Base-by-base conservation (phyloP, 208 protist species). In the Phytomonas sp. region DNA sequence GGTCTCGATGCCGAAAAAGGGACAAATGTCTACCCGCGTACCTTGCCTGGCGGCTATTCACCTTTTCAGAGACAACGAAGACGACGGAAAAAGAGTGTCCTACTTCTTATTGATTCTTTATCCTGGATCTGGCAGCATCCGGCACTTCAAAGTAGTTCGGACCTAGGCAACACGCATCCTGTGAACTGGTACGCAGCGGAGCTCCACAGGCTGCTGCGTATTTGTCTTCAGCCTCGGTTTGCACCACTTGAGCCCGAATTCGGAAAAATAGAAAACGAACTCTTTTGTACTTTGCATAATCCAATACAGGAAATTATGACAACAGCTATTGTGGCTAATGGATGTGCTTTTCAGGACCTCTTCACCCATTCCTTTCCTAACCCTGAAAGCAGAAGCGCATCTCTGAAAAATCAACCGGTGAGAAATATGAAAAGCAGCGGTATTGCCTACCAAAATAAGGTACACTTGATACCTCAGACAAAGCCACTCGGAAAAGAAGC, bases 141-240 rank as follows among this genome's bases (percentile, higher is more conserved):
- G 4, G 60, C 65, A 37, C 71, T 80, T 29, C 62, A 65, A 26
- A 40, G 26, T 3, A 29, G 32, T 16, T 60, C 26, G 10, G 19
- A 63, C 31, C 10, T 49, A 23, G 40, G 68, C 62, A 71, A 62
- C 19, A 73, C 79, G 10, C 78, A 86, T 71, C 34, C 72, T 0
- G 62, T 60, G 12, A 78, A 78, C 60, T 79, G 69, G 73, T 87
- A 77, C 34, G 63, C 79, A 19, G 63, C 32, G 19, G 78, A 87
- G 70, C 72, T 87, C 31, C 77, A 78, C 19, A 70, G 82, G 0
- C 74, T 69, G 0, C 36, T 87, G 36, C 81, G 81, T 19, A 37
- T 62, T 23, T 79, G 64, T 68, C 29, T 49, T 49, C 40, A 49
- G 40, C 3, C 40, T 49, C 40, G 40, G 12, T 49, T 49, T 49